Conservation (phyloP, 2,329 filamentous ascomycete genomes). For the Alternaria triticimaculans region DNA sequence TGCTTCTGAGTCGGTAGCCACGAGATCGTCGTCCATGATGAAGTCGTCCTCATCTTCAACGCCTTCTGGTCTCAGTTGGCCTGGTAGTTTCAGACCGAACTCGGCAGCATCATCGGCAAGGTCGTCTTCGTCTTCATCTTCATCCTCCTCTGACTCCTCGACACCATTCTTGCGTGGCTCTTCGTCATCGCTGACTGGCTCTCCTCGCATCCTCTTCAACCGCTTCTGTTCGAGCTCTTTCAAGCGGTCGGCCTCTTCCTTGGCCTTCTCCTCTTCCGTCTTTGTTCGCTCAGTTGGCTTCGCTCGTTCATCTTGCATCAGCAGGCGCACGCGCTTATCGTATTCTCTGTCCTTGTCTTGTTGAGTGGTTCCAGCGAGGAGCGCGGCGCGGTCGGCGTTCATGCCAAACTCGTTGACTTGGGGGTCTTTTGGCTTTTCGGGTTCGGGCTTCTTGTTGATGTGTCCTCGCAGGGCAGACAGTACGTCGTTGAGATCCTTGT, state of each 20-base stretch:
- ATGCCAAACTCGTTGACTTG: conserved; percentile 51
- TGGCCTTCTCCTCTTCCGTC: conserved; percentile 59
- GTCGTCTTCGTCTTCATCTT: conserved; percentile 46
- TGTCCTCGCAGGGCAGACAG: conserved; percentile 71
- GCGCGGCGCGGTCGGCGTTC: conserved; percentile 68
- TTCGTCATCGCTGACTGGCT: conserved; percentile 74
- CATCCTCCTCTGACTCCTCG: conserved; percentile 32
- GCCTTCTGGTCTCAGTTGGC: conserved; percentile 52
- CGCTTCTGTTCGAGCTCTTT: conserved; percentile 84
- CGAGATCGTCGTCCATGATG: conserved; percentile 83
- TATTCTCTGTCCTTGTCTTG: conserved; percentile 83
- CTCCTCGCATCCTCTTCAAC: conserved; percentile 84
- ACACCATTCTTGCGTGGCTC: conserved; percentile 57
- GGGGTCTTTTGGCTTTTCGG: conserved; percentile 50
- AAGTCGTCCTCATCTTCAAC: conserved; percentile 96
- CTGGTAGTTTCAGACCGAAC: conserved; percentile 66
- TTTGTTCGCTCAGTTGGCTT: conserved; percentile 87
- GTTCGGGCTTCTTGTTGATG: conserved; percentile 56
- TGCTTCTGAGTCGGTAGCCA: conserved; percentile 76
- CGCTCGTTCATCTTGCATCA: conserved; percentile 84
- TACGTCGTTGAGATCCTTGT: conserved; percentile 81
- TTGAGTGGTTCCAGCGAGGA: conserved; percentile 67
- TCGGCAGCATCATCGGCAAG: conserved; percentile 63
- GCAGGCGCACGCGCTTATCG: conserved; percentile 79
- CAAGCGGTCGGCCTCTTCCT: conserved; percentile 77